Base-by-base conservation (phyloP, 208 protist species). In the Trypanosoma brucei region DNA sequence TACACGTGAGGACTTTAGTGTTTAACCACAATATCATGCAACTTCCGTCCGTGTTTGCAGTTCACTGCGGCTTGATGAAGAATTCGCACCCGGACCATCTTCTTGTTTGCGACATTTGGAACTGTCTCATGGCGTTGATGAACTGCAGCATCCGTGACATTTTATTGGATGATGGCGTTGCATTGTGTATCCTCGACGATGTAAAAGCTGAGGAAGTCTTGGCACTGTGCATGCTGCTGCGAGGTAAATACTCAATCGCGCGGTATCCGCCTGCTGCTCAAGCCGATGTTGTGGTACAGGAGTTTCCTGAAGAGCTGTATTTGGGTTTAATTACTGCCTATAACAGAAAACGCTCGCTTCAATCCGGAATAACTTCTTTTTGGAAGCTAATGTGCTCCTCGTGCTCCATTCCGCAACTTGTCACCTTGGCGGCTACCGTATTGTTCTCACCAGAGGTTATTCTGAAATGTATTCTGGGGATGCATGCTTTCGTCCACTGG, bases 81-180 rank as follows among this genome's bases (percentile, higher is more conserved):
- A 59, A 71, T 57, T 42, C 35, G 13, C 44, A 65, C 42, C 58
- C 65, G 8, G 51, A 71, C 46, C 14, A 37, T n/a, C 30, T 58
- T 39, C 58, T 71, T 60, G 42, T 71, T 2, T 65, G 65, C 54
- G 65, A 71, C 59, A 31, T 31, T 3, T 71, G 65, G 65, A 71
- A 71, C 45, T 71, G 58, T 45, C 44, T 65, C 8, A 54, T 71
- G 22, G 46, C 58, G 40, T 2, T 71, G 1, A 1, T 71, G 34
- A 40, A 63, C 8, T n/a, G 59, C 36, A 37, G 54, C 22, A 22
- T 71, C 0, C 38, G 31, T 5, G 7, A n/a, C 7, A 11, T 63
- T 14, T 30, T 64, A 9, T 38, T 1, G 22, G 31, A 42, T 2
- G 31, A 11, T 14, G 9, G 35, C 39, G 39, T 65, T 46, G 4